Conservation (phyloP, 129 eudicot genomes). For the Ambrosia trifida region DNA sequence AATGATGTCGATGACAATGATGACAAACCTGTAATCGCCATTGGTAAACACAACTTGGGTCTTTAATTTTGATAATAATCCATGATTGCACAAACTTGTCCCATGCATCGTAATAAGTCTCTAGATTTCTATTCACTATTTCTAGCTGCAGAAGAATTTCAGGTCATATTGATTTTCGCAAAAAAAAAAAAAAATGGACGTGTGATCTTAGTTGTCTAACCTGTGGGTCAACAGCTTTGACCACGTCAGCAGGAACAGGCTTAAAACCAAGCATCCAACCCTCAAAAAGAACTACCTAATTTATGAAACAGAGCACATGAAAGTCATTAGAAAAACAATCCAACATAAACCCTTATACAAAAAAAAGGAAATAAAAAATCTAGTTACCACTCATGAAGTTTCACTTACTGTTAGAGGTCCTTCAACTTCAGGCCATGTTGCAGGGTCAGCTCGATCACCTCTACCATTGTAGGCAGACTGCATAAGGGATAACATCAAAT, state of each 20-base stretch:
- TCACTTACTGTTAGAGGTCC: constrained; percentile 79
- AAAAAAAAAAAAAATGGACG: background rate
- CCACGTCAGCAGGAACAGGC: constrained; percentile 62
- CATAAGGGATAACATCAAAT: background rate
- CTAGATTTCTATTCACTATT: constrained; percentile 67
- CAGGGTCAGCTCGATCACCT: constrained; percentile 92
- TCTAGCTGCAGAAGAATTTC: constrained; percentile 59
- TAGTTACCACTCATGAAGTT: constrained; percentile 15
- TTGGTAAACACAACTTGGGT: constrained; percentile 83
- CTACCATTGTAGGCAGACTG: constrained; percentile 91
- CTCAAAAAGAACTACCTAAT: constrained; percentile 75
- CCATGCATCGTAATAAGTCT: constrained; percentile 89
- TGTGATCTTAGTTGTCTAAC: constrained; percentile 37
- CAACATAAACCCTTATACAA: background rate
- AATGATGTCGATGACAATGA: constrained; percentile 3
- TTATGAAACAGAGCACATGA: constrained; percentile 5
- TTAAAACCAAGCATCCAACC: constrained; percentile 99
- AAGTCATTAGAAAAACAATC: background rate
- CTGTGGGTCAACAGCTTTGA: constrained; percentile 96
- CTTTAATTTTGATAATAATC: constrained; percentile 90
- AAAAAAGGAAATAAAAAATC: background rate
- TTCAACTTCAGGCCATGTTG: constrained; percentile 95
- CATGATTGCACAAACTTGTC: constrained; percentile 81
- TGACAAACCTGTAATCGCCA: constrained; percentile 92
- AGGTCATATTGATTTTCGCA: background rate